A percentile compares a stretch with the other conserved stretches of the same genome.
phyloP scores from a whole-genome alignment of 495 filamentous ascomycete genomes.

The Amorphotheca resinae region DNA sequence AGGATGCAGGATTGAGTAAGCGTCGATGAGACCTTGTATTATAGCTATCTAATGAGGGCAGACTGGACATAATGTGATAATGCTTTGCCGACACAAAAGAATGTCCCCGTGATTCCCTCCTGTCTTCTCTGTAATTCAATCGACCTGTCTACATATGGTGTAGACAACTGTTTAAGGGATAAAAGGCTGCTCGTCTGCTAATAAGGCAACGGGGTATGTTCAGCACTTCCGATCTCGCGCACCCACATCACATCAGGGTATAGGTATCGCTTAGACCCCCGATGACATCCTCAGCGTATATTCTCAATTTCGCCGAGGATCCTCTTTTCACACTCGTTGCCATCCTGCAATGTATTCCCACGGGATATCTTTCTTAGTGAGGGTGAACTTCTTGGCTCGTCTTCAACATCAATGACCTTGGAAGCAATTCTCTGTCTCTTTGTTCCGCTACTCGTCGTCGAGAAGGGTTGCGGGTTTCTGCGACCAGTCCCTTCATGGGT shows the following conservation, averaged over 20 bases:
- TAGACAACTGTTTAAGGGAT: no score
- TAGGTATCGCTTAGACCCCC: no score
- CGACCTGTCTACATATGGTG: no score
- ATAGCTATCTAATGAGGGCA: constrained; percentile 12
- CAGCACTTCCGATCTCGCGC: no score
- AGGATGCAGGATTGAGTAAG: not conserved
- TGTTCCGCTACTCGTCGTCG: constrained; percentile 3
- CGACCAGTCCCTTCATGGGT: not conserved
- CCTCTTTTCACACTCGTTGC: constrained; percentile 9
- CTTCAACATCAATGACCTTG: constrained; percentile 23
- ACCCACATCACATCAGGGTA: no score
- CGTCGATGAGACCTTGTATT: constrained; percentile 7
- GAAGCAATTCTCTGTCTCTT: constrained; percentile 32
- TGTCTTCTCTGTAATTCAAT: no score
- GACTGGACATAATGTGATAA: not conserved
- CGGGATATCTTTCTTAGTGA: constrained; percentile 13
- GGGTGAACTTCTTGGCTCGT: constrained; percentile 17
- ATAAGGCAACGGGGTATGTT: no score
- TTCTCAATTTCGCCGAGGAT: constrained; percentile 17
- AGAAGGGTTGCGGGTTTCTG: constrained; percentile 5
- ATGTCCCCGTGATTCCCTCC: no score
- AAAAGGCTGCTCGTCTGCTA: no score
- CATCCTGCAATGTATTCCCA: constrained; percentile 2
- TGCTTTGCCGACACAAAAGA: no score
- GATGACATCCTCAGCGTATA: constrained; percentile 1